Base-by-base conservation (phyloP, 257 asterid genomes). In the Primulina tabacum region DNA sequence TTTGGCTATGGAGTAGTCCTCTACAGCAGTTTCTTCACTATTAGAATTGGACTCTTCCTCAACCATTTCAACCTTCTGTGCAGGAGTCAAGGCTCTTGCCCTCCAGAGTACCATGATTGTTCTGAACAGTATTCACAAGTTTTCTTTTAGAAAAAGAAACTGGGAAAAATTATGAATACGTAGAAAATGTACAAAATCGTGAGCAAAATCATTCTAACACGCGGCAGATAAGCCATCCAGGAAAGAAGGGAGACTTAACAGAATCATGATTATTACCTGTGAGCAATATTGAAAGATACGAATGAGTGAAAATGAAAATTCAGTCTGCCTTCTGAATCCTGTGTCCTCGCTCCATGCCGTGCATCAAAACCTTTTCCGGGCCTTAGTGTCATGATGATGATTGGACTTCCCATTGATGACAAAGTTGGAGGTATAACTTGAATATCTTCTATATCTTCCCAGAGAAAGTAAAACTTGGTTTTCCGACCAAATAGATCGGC, bases 371-470 rank as follows among this genome's bases (percentile, higher is more conserved):
- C 98, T 79, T 86, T 85, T 32, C 97, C 98, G 3, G 87, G 86
- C 88, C 95, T 77, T 71, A 94, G 83, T 6, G 97, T 91, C 78
- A 94, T 82, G 72, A 84, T 78, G 53, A 91, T 75, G 67, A 88
- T 86, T 11, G 99, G 99, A 77, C 98, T 94, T 53, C 98, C 99
- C 96, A 94, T 94, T 43, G 99, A 94, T 40, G 97, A 90, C 71
- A 94, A 87, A 50, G 99, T 89, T 28, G 97, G 96, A 67, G 98
- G 89, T 64, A 85, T 80, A 47, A 88, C 92, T 83, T 86, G 83
- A 72, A 94, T 86, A 79, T 88, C 98, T 83, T 94, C 99, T 65
- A 91, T 94, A 74, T 91, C 99, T 86, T 91, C 99, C 98, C 99
- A 91, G 7, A 89, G 88, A 86, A 94, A 86, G 88, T 88, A 94